Conservation (phyloP, 139 green algal genomes). For the Auxenochlorella pyrenoidosa region DNA sequence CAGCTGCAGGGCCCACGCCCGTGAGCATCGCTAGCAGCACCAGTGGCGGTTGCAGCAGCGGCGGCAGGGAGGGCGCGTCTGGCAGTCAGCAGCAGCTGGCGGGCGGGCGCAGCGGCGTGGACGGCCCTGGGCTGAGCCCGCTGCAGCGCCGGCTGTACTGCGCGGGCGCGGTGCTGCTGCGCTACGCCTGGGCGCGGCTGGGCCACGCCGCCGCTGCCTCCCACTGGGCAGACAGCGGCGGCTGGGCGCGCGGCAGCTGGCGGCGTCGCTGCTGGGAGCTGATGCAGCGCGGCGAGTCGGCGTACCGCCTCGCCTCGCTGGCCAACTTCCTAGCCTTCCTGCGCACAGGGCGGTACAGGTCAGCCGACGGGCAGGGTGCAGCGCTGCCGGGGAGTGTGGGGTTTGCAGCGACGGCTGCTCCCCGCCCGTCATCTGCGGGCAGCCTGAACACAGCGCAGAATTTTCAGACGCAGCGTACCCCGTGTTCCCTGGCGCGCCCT, state of each 20-base stretch:
- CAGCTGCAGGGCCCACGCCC: neutral
- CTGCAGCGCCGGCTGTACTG: conserved; percentile 63
- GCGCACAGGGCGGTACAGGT: conserved; percentile 77
- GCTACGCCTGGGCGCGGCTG: conserved; percentile 70
- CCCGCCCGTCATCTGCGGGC: neutral
- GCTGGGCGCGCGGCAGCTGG: conserved; percentile 15
- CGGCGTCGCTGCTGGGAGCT: conserved; percentile 33
- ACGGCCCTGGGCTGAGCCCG: conserved; percentile 66
- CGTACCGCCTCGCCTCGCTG: conserved; percentile 51
- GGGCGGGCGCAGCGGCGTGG: conserved; percentile 65
- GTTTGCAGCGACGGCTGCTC: neutral
- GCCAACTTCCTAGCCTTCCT: conserved; percentile 80
- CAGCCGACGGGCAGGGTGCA: neutral
- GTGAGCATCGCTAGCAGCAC: neutral
- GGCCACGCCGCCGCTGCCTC: conserved; percentile 30
- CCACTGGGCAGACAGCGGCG: conserved; percentile 46
- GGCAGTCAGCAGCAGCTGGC: neutral
- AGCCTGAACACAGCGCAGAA: no score
- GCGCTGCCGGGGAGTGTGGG: neutral
- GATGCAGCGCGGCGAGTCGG: conserved; percentile 49
- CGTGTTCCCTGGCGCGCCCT: no score
- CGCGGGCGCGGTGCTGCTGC: conserved; percentile 63
- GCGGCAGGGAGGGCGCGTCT: neutral
- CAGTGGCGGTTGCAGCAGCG: neutral
- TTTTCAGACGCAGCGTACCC: no score